These are phyloP conservation scores for Coleophoma crateriformis DNA, from an alignment of 2,329 filamentous ascomycete species.

Conservation along the genomic window DNA sequence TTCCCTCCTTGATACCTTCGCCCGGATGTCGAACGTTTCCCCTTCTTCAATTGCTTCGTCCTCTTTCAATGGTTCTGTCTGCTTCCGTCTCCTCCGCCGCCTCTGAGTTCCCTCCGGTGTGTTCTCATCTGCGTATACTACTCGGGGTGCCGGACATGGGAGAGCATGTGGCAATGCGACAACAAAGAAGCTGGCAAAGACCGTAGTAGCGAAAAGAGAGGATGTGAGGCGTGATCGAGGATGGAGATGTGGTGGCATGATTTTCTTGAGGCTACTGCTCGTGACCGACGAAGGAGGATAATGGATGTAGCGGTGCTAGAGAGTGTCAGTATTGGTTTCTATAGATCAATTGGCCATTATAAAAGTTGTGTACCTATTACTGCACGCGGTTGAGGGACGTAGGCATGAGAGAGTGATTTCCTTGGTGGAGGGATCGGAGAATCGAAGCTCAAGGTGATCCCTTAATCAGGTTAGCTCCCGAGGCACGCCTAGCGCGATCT, in stretches of 20 bases:
- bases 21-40: slow-evolving; percentile 34
- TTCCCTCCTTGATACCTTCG: slow-evolving; percentile 53
- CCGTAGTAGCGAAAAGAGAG: slow-evolving; percentile 89
- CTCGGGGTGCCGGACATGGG: slow-evolving; percentile 80
- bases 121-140: slow-evolving; percentile 64
- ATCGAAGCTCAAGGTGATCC: background rate
- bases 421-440: slow-evolving; percentile 1
- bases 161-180: slow-evolving; percentile 86
- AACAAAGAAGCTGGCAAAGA: slow-evolving; percentile 85
- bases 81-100: slow-evolving; percentile 37
- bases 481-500: background rate
- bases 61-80: slow-evolving; percentile 26
- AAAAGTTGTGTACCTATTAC: slow-evolving; percentile 8
- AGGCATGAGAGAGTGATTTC: slow-evolving; percentile 3
- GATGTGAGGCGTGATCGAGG: slow-evolving; percentile 90
- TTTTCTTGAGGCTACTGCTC: slow-evolving; percentile 12
- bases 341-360: background rate
- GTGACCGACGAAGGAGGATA: slow-evolving; percentile 6
- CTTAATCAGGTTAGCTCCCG: slow-evolving; percentile 1
- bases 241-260: slow-evolving; percentile 81
- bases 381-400: slow-evolving; percentile 2
- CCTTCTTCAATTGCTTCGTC: slow-evolving; percentile 8
- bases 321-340: background rate
- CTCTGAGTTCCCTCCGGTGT: slow-evolving; percentile 27
- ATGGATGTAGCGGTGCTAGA: slow-evolving; percentile 11